Base-by-base conservation (phyloP, 2,329 filamentous ascomycete species). In the Cytospora piceicola region DNA sequence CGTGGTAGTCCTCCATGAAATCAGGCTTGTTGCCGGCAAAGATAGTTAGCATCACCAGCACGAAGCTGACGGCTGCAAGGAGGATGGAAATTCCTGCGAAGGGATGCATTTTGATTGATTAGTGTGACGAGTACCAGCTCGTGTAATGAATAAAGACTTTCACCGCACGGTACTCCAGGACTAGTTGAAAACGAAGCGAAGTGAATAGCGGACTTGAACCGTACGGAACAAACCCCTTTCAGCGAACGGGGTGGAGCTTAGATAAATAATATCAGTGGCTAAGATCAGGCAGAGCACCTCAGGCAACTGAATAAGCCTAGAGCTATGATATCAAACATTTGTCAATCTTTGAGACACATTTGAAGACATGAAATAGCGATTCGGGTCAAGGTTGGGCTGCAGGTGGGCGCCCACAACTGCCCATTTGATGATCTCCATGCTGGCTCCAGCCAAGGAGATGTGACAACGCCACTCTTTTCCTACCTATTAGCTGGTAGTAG, bases 1-100 rank as follows among this genome's bases (percentile, higher is more conserved):
- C 72, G 39, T 79, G 76, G 65, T 76, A 78, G 14, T 77, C 74
- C 42, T 79, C 77, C 68, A 80, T 69, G 36, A 75, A 74, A 27
- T 74, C 71, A 7, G 75, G 72, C 9, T 75, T 76, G 22, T 76
- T 76, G 53, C 78, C 78, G 39, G 78, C 77, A 63, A 79, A 74
- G 20, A 79, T 73, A 15, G 73, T 72, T 27, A 80, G 65, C 63
- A 79, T 74, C 29, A 73, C 69, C 36, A 80, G 71, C 49, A 78
- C 72, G 67, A 79, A 78, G 61, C 72, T 75, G 27, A 72, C 72
- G 8, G 77, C 68, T 5, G 77, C 74, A 27, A 78, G 68, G 22
- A 77, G 61, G n/a, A 75, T 68, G 14, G 77, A 74, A 30, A 78
- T 42, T 52, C 58, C 63, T 66, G 61, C 53, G 30, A 63, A 42